phyloP scores from a whole-genome alignment of 208 protist genomes.

The Acanthamoeba quina region DNA sequence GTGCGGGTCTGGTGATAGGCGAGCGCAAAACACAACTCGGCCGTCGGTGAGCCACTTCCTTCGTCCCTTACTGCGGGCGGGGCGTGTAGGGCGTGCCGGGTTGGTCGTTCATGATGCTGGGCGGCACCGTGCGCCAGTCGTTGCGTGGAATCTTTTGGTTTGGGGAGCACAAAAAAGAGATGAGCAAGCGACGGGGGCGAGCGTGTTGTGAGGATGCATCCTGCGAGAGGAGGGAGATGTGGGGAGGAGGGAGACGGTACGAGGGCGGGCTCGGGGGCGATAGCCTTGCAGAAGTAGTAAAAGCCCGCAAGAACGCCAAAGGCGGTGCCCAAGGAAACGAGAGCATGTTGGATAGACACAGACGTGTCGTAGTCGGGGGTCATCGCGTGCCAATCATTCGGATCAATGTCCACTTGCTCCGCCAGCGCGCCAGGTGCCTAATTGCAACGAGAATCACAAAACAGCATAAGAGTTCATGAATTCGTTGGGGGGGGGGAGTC shows the following conservation, averaged over 20 bases:
- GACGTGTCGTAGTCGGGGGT: constrained; percentile 62
- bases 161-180: background rate
- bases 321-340: constrained; percentile 4
- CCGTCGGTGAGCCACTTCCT: background rate
- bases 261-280: background rate
- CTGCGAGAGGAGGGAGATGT: background rate
- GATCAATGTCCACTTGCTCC: constrained; percentile 63
- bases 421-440: constrained; percentile 31
- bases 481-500: background rate
- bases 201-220: no score
- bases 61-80: background rate
- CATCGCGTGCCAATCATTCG: constrained; percentile 63
- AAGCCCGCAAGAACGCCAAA: constrained; percentile 33
- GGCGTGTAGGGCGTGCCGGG: background rate
- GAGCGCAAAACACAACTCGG: no score
- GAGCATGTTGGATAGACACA: background rate
- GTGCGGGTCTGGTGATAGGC: no score
- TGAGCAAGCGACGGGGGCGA: no score
- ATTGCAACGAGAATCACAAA: background rate
- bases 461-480: no score
- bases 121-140: constrained; percentile 65
- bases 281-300: constrained; percentile 59
- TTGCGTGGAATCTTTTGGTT: constrained; percentile 27
- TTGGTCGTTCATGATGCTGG: background rate
- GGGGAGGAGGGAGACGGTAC: background rate